Conservation (phyloP, 2,329 filamentous ascomycete species). For the Apiospora marii region DNA sequence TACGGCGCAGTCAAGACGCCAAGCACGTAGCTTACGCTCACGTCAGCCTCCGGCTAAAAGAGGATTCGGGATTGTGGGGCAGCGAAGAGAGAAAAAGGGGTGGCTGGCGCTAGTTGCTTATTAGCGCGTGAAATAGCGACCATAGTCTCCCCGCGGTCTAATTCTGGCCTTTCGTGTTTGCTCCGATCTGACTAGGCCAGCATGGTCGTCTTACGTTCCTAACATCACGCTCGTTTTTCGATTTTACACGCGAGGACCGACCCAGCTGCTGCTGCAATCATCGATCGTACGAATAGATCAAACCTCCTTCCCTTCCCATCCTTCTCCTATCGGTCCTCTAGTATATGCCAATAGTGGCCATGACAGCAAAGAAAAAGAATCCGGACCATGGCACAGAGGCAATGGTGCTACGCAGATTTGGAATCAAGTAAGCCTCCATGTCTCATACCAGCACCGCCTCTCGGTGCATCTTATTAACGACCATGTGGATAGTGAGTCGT, state of each 20-base stretch:
- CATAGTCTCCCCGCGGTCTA: too few species aligned
- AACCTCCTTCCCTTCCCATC: neutral
- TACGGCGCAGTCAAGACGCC: conserved; percentile 41
- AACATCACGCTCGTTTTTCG: too few species aligned
- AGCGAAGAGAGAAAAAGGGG: too few species aligned
- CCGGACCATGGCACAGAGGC: neutral
- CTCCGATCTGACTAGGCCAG: too few species aligned
- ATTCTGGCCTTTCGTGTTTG: too few species aligned
- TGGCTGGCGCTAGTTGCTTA: too few species aligned
- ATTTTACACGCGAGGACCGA: too few species aligned
- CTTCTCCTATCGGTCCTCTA: too few species aligned
- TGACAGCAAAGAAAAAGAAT: neutral
- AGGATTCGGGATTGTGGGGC: too few species aligned
- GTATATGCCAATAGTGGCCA: neutral
- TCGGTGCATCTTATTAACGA: neutral
- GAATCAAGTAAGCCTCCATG: neutral
- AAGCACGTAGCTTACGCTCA: conserved; percentile 10
- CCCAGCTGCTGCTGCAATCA: neutral
- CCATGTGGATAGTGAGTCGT: conserved; percentile 31
- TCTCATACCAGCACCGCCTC: neutral
- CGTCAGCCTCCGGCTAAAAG: too few species aligned
- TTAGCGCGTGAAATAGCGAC: too few species aligned
- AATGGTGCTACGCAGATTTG: neutral
- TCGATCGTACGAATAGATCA: neutral
- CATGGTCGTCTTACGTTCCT: too few species aligned